Conservation (phyloP, 1,284 basidiomycete genomes). For the Cutaneotrichosporon sp. region DNA sequence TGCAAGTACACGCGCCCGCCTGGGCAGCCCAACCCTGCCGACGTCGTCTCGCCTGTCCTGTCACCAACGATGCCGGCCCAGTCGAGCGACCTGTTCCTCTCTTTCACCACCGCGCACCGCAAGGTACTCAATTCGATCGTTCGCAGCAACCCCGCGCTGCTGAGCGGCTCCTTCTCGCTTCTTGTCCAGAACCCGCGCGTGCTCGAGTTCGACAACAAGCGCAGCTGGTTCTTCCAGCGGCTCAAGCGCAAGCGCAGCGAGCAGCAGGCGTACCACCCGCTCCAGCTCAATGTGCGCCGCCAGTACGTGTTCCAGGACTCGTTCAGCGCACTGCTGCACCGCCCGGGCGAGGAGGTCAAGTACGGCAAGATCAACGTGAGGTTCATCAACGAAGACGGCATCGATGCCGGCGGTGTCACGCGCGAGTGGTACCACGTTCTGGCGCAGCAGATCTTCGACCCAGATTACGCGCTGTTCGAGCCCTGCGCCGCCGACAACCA, state of each 20-base stretch:
- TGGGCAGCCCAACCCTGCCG: conserved; percentile 1
- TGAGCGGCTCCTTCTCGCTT: conserved; percentile 97
- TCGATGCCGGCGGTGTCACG: conserved; percentile 97
- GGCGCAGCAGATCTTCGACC: conserved; percentile 98
- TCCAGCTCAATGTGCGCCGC: conserved; percentile 90
- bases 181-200: conserved; percentile 95
- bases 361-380: conserved; percentile 95
- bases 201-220: conserved; percentile 99
- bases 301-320: conserved; percentile 97
- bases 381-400: conserved; percentile 97
- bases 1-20: conserved; percentile 69
- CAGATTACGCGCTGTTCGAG: conserved; percentile 94
- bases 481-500: conserved; percentile 91
- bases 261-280: conserved; percentile 69
- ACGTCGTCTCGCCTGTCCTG: conserved; percentile 57
- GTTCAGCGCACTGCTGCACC: conserved; percentile 85
- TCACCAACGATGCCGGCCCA: conserved; percentile 65
- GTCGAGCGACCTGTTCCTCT: conserved; percentile 82
- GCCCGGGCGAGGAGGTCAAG: conserved; percentile 94
- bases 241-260: conserved; percentile 75
- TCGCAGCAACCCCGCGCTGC: conserved; percentile 93
- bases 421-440: conserved; percentile 99
- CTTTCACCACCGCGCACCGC: conserved; percentile 91
- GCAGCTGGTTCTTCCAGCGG: conserved; percentile 97
- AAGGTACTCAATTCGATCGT: conserved; percentile 98